Evolutionary conservation across 2,329 filamentous ascomycete genomes (phyloP), one percentile per base, ranked within the genome.

Genomic region (Phyllosticta citriasiana): DNA sequence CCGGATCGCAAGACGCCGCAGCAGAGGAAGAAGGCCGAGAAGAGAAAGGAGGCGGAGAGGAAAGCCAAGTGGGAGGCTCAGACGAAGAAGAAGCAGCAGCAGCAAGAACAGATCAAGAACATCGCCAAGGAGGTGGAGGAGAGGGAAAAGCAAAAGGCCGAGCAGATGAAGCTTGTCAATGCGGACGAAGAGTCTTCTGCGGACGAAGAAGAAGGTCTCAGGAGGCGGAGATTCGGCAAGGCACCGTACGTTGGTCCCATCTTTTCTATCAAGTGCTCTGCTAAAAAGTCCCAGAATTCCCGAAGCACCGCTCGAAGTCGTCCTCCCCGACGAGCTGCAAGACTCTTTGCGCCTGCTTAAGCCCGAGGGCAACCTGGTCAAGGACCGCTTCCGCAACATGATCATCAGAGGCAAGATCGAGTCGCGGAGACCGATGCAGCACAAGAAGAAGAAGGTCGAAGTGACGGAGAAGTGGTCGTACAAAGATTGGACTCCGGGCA

Each of bases 391-490:
- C 79, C 82, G 94, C 64, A 97, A 84, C 73, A 80, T 97, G 76
- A 79, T 97, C 64, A 82, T 97, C 35, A 85, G 91, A 65, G 94
- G 94, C 63, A 96, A 94, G 77, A 77, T 99, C 64, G 94, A 99
- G 79, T 83, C 84, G 57, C 83, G 94, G 67, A 87, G 87, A 72
- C 86, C 87, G 58, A 84, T 93, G 62, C 93, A 94, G 77, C 83
- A 82, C 69, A 96, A 89, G 82, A 89, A 94, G 79, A 84, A 84
- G 65, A 92, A 86, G 81, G 86, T 80, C 67, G 90, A 89, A 74
- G 76, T 86, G 57, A 96, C 91, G 6, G 94, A 97, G 83, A 99
- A 97, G 78, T 99, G 94, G 94, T 85, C 87, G 53, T 89, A 96
- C 79, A 99, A 99, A 81, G 94, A 99, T 73, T 99, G 96, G 76